Evolutionary conservation across 805 yeast genomes (phyloP), one percentile per base, ranked within the genome.

Genomic region (Sugiyamaella marilandica): DNA sequence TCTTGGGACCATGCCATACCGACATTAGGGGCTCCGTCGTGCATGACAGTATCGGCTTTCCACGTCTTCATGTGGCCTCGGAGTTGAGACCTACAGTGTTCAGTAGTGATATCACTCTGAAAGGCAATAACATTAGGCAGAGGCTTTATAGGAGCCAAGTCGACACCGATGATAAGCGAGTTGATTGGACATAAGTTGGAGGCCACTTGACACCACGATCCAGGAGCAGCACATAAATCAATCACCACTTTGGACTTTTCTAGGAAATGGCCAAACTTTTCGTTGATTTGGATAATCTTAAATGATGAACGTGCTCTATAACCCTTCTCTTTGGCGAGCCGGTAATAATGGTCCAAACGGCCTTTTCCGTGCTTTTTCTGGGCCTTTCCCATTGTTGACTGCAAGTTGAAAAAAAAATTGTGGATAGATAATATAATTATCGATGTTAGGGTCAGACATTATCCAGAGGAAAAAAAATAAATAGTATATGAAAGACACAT

Each of bases 1-100:
- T 94, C 99, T 71, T 94, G 99, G 18, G 87, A 94, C 99, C 99
- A 94, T n/a, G 96, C 96, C 65, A 94, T 78, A 84, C 99, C 99
- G 63, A 94, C 98, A 66, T 94, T 94, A 31, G 99, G 99, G 29
- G 99, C 99, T 84, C 99, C 99, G 78, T 94, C 99, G 72, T 94
- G 99, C 66, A 94, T 74, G 16, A 94, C 98, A 0, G 96, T 88
- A 67, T 94, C 98, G 1, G 98, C 99, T 64, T 94, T 94, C 97
- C 98, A 94, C 1, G 98, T 91, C 70, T 94, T 94, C 85, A 94
- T 84, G 67, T 92, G 90, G 29, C 97, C 97, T 67, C 98, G 82
- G 57, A 94, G 78, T 69, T 82, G 89, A 43, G 97, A 88, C 62
- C 97, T 80, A 76, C 99, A 94, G 71, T 92, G 97, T 64, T 94